Conservation (phyloP, 1,284 basidiomycete species). For the Agroathelia rolfsii region DNA sequence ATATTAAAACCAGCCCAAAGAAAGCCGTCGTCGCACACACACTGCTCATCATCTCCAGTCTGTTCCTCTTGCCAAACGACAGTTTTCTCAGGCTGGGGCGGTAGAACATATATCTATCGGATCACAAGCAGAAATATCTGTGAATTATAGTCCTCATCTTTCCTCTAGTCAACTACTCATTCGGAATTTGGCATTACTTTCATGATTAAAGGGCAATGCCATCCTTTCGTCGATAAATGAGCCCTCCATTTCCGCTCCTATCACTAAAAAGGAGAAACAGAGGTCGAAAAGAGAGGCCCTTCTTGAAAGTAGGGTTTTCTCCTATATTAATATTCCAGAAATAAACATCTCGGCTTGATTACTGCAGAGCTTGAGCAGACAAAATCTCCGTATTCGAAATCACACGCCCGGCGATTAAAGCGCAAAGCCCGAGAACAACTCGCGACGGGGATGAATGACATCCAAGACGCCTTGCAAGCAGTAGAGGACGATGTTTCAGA, state of each 20-base stretch:
- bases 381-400: slow-evolving; percentile 62
- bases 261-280: slow-evolving; percentile 65
- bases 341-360: slow-evolving; percentile 6
- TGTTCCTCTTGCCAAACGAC: slow-evolving; percentile 37
- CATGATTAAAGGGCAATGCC: slow-evolving; percentile 30
- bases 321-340: slow-evolving; percentile 4
- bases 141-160: slow-evolving; percentile 15
- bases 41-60: slow-evolving; percentile 44
- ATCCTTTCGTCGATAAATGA: slow-evolving; percentile 27
- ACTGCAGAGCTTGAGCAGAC: slow-evolving; percentile 43
- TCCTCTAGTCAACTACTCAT: slow-evolving; percentile 15
- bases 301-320: slow-evolving; percentile 40
- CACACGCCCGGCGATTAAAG: slow-evolving; percentile 60
- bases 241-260: slow-evolving; percentile 16
- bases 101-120: slow-evolving; percentile 40
- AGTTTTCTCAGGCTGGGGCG: slow-evolving; percentile 38
- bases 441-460: slow-evolving; percentile 47
- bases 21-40: slow-evolving; percentile 32
- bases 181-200: slow-evolving; percentile 1
- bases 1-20: slow-evolving; percentile 43
- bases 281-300: slow-evolving; percentile 59
- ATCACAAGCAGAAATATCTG: slow-evolving; percentile 26
- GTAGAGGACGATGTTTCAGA: slow-evolving; percentile 27
- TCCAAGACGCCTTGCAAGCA: slow-evolving; percentile 46
- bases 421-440: slow-evolving; percentile 64